These are phyloP conservation scores for Phaeoacremonium minimum DNA, from an alignment of 2,329 filamentous ascomycete genomes.

Conservation along the genomic window DNA sequence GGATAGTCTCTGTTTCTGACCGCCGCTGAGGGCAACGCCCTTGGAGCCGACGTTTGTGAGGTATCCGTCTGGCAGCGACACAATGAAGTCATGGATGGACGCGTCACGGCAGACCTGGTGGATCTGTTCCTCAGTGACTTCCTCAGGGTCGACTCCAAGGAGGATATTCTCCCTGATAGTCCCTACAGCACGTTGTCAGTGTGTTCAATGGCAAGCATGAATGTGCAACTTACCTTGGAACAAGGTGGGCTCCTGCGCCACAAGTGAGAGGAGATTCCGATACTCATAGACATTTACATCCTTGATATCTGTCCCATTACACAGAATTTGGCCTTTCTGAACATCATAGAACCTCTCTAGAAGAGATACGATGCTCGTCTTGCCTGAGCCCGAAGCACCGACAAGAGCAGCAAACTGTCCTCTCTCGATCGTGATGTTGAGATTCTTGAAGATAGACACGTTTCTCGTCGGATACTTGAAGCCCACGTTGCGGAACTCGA, in stretches of 20 bases:
- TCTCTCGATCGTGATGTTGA: constrained; percentile 61
- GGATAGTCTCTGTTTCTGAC: constrained; percentile 51
- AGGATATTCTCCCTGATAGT: constrained; percentile 67
- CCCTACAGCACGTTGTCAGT: too few relatives aligned
- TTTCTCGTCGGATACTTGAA: constrained; percentile 59
- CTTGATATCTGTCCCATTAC: constrained; percentile 57
- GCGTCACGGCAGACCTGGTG: constrained; percentile 54
- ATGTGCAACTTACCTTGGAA: constrained; percentile 57
- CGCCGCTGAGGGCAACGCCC: constrained; percentile 57
- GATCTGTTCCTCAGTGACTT: constrained; percentile 46
- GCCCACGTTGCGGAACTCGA: constrained; percentile 52
- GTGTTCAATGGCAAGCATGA: too few relatives aligned
- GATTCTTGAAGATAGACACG: constrained; percentile 51
- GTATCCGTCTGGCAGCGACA: constrained; percentile 63
- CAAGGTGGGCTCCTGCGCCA: constrained; percentile 70
- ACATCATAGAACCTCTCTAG: constrained; percentile 69
- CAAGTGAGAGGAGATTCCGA: constrained; percentile 61
- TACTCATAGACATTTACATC: constrained; percentile 58
- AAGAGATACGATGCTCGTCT: constrained; percentile 66
- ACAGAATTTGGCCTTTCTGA: constrained; percentile 57
- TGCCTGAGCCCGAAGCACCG: constrained; percentile 66
- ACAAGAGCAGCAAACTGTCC: constrained; percentile 70
- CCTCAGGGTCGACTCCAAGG: constrained; percentile 53
- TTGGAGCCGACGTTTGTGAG: constrained; percentile 63
- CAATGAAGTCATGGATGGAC: constrained; percentile 68